phyloP scores from a whole-genome alignment of 345 rosid species.

The Physaria fendleri region DNA sequence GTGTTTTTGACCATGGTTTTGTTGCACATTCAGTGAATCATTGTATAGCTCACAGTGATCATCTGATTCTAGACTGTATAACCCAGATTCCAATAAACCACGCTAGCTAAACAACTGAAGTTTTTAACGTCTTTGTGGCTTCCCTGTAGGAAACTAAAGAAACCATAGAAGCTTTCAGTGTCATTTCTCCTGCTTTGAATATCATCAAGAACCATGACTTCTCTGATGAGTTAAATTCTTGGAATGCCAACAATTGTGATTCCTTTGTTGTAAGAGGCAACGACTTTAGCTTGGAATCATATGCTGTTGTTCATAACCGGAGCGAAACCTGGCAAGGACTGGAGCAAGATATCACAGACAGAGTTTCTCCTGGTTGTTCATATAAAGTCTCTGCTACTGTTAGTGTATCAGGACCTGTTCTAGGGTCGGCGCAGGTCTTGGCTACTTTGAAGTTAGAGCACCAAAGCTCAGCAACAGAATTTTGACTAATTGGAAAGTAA shows the following conservation, averaged over 20 bases:
- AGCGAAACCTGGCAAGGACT: slow-evolving; percentile 88
- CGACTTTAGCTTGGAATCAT: slow-evolving; percentile 32
- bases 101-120: background rate
- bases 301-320: slow-evolving; percentile 77
- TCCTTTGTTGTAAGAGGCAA: slow-evolving; percentile 51
- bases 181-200: slow-evolving; percentile 21
- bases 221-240: slow-evolving; percentile 57
- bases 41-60: background rate
- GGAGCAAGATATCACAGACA: slow-evolving; percentile 79
- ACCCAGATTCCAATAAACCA: background rate
- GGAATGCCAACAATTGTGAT: slow-evolving; percentile 69
- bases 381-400: slow-evolving; percentile 66
- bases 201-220: slow-evolving; percentile 69
- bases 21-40: background rate
- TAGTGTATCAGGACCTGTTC: slow-evolving; percentile 60
- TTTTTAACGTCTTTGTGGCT: background rate
- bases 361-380: slow-evolving; percentile 46
- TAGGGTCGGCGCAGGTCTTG: slow-evolving; percentile 50
- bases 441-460: slow-evolving; percentile 74
- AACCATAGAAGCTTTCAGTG: background rate
- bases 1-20: background rate
- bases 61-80: background rate
- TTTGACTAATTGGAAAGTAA: slow-evolving; percentile 72
- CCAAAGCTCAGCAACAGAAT: slow-evolving; percentile 43
- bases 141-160: slow-evolving; percentile 10